Evolutionary conservation across 306 rosid genomes (phyloP).

Genomic region (Acacia confusa): DNA sequence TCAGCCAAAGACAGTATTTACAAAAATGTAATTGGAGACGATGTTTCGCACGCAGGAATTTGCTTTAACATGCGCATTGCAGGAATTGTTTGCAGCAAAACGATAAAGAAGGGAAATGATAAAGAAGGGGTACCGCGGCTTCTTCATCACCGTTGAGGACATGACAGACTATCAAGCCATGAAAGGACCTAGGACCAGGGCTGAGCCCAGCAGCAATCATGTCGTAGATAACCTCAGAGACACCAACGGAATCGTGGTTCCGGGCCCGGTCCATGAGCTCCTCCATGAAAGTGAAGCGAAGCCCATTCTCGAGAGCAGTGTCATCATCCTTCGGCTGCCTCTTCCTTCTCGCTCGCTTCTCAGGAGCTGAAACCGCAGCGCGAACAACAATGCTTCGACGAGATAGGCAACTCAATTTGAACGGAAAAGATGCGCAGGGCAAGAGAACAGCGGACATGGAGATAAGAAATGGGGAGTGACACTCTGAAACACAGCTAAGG

Average conservation of each 20-base stretch:
- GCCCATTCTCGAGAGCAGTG: constrained; percentile 59
- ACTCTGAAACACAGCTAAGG: neutral
- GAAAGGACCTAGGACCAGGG: constrained; percentile 96
- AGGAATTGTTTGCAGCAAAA: neutral
- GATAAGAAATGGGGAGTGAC: neutral
- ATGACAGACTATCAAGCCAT: constrained; percentile 76
- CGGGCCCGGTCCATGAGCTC: constrained; percentile 90
- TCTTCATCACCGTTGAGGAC: constrained; percentile 71
- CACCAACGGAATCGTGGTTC: constrained; percentile 65
- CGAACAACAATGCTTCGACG: constrained; percentile 42
- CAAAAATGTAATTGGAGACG: too few species aligned
- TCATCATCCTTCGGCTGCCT: constrained; percentile 56
- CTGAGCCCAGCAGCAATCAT: constrained; percentile 91
- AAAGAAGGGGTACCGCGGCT: constrained; percentile 59
- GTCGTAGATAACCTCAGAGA: constrained; percentile 76
- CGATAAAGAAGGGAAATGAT: neutral
- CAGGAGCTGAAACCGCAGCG: constrained; percentile 58
- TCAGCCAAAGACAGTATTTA: neutral
- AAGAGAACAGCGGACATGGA: constrained; percentile 37
- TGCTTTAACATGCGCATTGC: neutral
- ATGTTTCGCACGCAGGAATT: neutral
- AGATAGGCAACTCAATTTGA: constrained; percentile 35
- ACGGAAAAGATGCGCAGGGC: constrained; percentile 29
- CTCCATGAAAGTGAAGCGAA: constrained; percentile 92
- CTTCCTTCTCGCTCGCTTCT: constrained; percentile 65